Conservation (phyloP, 495 filamentous ascomycete species). For the Penicillium roqueforti region DNA sequence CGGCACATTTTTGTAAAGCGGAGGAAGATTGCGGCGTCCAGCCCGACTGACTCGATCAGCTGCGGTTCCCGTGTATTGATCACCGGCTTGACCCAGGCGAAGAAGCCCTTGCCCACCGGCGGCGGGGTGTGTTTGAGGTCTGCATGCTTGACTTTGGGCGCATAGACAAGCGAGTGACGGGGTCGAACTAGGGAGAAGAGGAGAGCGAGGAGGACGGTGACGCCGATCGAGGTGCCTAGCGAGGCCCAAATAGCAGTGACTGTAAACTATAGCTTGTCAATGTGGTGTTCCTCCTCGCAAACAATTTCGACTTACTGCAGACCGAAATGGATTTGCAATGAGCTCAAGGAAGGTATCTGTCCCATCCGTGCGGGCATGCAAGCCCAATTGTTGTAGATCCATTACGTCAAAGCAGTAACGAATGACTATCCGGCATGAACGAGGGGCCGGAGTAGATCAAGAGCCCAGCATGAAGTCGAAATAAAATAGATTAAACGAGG, state of each 20-base stretch:
- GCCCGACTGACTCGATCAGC: conserved; percentile 70
- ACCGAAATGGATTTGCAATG: conserved; percentile 47
- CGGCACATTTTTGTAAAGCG: conserved; percentile 88
- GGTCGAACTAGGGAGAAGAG: conserved; percentile 87
- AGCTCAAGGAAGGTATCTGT: conserved; percentile 43
- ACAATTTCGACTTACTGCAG: conserved; percentile 29
- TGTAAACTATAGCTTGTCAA: conserved; percentile 44
- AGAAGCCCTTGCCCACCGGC: conserved; percentile 76
- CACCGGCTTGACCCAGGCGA: conserved; percentile 80
- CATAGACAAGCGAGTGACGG: conserved; percentile 86
- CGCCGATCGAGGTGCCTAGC: conserved; percentile 73
- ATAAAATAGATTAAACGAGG: background rate
- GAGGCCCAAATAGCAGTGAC: conserved; percentile 70
- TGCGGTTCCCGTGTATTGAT: conserved; percentile 69
- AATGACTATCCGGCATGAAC: conserved; percentile 26
- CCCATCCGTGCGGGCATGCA: conserved; percentile 15
- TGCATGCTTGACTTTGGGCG: conserved; percentile 88
- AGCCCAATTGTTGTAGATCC: conserved; percentile 29
- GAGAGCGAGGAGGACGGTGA: conserved; percentile 66
- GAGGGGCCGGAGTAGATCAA: conserved; percentile 5
- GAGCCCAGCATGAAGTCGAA: background rate
- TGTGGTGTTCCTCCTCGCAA: background rate
- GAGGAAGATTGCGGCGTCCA: conserved; percentile 89
- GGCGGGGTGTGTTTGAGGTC: conserved; percentile 92
- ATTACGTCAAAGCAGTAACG: conserved; percentile 21